Conservation (phyloP, 345 rosid genomes). For the Gossypium longicalyx region DNA sequence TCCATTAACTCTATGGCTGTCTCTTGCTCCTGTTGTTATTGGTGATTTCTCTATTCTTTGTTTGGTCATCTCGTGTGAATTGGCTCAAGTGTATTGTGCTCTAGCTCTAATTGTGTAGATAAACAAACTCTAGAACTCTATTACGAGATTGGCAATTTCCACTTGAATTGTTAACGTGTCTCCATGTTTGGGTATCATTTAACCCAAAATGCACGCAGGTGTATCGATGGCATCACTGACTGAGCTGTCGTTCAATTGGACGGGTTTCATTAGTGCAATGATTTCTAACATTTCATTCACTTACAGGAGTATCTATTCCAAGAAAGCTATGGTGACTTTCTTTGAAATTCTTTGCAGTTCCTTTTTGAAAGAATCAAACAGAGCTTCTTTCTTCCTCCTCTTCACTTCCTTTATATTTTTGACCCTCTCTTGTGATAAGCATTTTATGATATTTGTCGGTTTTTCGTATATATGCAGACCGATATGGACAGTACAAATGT, state of each 20-base stretch:
- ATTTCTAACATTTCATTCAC: slow-evolving; percentile 91
- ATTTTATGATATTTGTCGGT: neutral
- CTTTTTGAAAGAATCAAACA: neutral
- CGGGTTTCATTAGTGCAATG: slow-evolving; percentile 94
- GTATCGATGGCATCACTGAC: slow-evolving; percentile 90
- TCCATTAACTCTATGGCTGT: slow-evolving; percentile 79
- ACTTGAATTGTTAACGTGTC: neutral
- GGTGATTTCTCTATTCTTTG: slow-evolving; percentile 37
- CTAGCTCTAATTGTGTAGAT: neutral
- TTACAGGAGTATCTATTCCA: slow-evolving; percentile 89
- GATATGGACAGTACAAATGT: slow-evolving; percentile 96
- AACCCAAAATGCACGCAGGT: slow-evolving; percentile 36
- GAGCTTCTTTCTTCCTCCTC: no score
- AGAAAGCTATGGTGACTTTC: slow-evolving; percentile 88
- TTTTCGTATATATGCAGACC: slow-evolving; percentile 44
- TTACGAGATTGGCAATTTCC: neutral
- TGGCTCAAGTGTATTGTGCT: neutral
- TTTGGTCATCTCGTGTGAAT: neutral
- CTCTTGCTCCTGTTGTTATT: slow-evolving; percentile 80
- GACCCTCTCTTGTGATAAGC: no score
- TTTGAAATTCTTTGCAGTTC: neutral
- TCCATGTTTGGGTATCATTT: neutral
- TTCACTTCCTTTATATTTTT: no score
- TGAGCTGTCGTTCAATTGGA: slow-evolving; percentile 91
- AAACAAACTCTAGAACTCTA: neutral